These are phyloP conservation scores for Phyllosticta capitalensis DNA, from an alignment of 2,329 filamentous ascomycete species.

Conservation along the genomic window DNA sequence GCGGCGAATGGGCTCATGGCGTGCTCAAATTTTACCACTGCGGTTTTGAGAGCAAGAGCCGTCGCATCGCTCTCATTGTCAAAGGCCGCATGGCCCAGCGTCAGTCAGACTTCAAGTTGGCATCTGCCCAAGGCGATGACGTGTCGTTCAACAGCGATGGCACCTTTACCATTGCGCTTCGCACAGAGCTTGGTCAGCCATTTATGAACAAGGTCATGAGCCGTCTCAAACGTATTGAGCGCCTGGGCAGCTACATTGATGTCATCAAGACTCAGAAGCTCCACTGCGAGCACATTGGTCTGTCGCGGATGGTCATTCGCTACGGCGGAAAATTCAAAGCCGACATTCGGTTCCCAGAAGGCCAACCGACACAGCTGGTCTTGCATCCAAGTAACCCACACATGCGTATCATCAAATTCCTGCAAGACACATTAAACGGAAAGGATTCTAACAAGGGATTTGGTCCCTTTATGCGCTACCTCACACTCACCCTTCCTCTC, in stretches of 20 bases:
- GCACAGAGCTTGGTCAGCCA: constrained; percentile 48
- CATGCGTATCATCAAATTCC: constrained; percentile 49
- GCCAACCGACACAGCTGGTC: constrained; percentile 37
- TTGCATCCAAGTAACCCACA: constrained; percentile 59
- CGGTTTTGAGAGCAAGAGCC: constrained; percentile 19
- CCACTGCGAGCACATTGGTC: constrained; percentile 48
- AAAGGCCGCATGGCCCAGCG: constrained; percentile 29
- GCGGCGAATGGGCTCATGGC: constrained; percentile 3
- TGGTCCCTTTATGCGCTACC: constrained; percentile 47
- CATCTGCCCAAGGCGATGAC: constrained; percentile 45
- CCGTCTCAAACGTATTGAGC: constrained; percentile 57
- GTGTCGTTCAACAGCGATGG: constrained; percentile 55
- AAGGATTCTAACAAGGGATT: constrained; percentile 35
- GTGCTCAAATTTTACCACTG: constrained; percentile 16
- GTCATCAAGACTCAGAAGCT: constrained; percentile 53
- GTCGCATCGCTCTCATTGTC: constrained; percentile 32
- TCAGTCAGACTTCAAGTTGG: constrained; percentile 23
- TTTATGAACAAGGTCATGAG: constrained; percentile 50
- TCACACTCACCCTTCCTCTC: constrained; percentile 54
- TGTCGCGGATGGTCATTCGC: constrained; percentile 58
- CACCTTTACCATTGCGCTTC: constrained; percentile 53
- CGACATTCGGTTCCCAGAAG: constrained; percentile 47
- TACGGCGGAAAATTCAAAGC: constrained; percentile 51
- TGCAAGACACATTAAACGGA: constrained; percentile 51
- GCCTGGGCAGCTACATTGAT: constrained; percentile 60